Conservation (phyloP, 768 basidiomycete species). For the Austroboletus festivus region DNA sequence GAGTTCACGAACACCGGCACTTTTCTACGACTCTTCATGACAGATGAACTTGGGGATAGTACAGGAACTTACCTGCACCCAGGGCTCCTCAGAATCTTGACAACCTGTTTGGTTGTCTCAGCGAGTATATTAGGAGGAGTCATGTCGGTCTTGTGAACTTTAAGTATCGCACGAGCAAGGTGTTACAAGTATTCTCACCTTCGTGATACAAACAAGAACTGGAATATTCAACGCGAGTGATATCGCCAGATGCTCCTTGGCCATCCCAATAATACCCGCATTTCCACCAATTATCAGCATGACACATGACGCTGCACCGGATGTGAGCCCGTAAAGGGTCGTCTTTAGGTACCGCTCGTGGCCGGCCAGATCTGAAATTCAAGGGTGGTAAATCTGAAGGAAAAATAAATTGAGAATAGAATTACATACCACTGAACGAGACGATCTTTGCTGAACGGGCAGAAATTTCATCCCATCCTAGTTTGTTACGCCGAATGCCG, state of each 20-base stretch:
- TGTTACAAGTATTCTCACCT: slow-evolving; percentile 44
- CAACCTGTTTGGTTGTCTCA: slow-evolving; percentile 90
- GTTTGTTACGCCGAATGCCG: slow-evolving; percentile 73
- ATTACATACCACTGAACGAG: slow-evolving; percentile 74
- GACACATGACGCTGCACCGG: slow-evolving; percentile 88
- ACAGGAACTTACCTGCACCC: slow-evolving; percentile 69
- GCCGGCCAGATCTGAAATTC: slow-evolving; percentile 82
- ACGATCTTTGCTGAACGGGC: slow-evolving; percentile 86
- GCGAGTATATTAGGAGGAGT: slow-evolving; percentile 87
- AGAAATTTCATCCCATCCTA: slow-evolving; percentile 96
- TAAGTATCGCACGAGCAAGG: slow-evolving; percentile 4
- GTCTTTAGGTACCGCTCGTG: slow-evolving; percentile 93
- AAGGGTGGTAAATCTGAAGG: not conserved
- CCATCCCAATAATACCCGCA: slow-evolving; percentile 88
- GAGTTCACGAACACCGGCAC: slow-evolving; percentile 83
- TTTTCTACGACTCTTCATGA: slow-evolving; percentile 48
- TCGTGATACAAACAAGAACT: slow-evolving; percentile 90
- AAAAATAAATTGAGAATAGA: not conserved
- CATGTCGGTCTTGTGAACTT: slow-evolving; percentile 74
- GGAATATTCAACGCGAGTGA: slow-evolving; percentile 92
- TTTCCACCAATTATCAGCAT: slow-evolving; percentile 95
- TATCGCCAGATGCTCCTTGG: slow-evolving; percentile 95
- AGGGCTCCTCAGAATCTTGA: slow-evolving; percentile 88
- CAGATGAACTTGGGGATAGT: not conserved
- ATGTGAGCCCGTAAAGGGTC: slow-evolving; percentile 91